Conservation (phyloP, 2,329 filamentous ascomycete species). For the Exophiala bonariae region DNA sequence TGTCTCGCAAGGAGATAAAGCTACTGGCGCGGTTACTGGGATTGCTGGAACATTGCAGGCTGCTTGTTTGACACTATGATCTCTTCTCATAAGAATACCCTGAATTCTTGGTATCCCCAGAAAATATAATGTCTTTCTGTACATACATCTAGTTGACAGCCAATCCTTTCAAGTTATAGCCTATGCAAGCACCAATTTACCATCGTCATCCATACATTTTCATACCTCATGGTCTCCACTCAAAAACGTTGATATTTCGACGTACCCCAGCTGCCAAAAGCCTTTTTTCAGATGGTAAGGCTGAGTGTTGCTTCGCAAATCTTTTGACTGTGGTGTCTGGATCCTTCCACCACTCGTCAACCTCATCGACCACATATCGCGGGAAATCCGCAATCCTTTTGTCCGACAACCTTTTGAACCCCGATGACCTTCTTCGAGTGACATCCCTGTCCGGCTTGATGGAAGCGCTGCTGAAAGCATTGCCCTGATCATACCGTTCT, state of each 20-base stretch:
- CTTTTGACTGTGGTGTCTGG: constrained; percentile 40
- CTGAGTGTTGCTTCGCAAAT: constrained; percentile 36
- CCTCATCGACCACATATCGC: neutral
- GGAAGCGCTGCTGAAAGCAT: too few relatives aligned
- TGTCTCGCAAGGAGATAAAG: constrained; percentile 24
- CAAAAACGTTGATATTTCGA: neutral
- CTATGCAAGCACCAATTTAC: too few relatives aligned
- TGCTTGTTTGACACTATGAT: constrained; percentile 12
- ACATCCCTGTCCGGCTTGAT: too few relatives aligned
- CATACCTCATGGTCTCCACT: neutral
- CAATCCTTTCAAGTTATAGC: too few relatives aligned
- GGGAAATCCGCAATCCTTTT: neutral
- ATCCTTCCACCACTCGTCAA: constrained; percentile 11
- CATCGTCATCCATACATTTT: too few relatives aligned
- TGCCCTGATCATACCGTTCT: too few relatives aligned
- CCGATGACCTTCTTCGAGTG: too few relatives aligned
- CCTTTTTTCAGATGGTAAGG: constrained; percentile 1
- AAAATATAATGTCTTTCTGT: too few relatives aligned
- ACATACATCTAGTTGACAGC: too few relatives aligned
- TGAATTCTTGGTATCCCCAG: too few relatives aligned
- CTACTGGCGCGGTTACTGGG: constrained; percentile 23
- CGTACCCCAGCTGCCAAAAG: neutral
- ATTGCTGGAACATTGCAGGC: constrained; percentile 26
- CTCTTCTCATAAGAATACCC: too few relatives aligned
- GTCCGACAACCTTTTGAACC: too few relatives aligned